phyloP scores from a whole-genome alignment of 2,329 filamentous ascomycete genomes.

The Hymenoscyphus repandus region DNA sequence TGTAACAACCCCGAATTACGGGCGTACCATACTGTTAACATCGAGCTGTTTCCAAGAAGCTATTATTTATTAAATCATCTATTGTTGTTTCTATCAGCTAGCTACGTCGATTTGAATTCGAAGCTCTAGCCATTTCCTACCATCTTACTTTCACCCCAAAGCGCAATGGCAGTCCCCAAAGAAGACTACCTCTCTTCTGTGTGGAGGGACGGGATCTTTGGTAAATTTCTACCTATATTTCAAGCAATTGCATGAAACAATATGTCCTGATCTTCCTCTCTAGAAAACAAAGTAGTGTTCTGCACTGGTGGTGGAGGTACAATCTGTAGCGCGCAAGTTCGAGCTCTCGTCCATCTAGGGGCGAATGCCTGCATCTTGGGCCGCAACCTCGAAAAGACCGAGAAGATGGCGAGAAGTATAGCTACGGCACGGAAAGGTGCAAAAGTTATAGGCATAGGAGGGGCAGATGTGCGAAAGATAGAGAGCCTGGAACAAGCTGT shows the following conservation, averaged over 20 bases:
- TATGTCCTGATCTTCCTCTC: neutral
- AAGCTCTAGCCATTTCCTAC: neutral
- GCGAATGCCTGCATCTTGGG: slow-evolving; percentile 93
- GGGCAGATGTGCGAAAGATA: slow-evolving; percentile 70
- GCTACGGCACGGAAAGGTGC: slow-evolving; percentile 71
- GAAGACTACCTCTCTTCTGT: slow-evolving; percentile 74
- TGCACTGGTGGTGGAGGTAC: slow-evolving; percentile 91
- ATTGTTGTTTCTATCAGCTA: too few species aligned
- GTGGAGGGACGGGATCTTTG: slow-evolving; percentile 85
- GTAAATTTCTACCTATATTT: slow-evolving; percentile 40
- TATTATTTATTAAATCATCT: too few species aligned
- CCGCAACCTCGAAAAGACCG: slow-evolving; percentile 83
- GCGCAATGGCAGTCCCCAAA: slow-evolving; percentile 46
- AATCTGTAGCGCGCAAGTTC: slow-evolving; percentile 91
- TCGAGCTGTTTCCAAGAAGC: too few species aligned
- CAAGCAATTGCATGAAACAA: slow-evolving; percentile 10
- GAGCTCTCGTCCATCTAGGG: slow-evolving; percentile 84
- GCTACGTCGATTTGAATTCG: neutral
- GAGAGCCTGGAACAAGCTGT: slow-evolving; percentile 68
- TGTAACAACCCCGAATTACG: too few species aligned
- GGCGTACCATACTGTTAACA: too few species aligned
- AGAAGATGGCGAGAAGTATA: slow-evolving; percentile 73
- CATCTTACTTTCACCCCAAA: neutral
- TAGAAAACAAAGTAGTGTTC: slow-evolving; percentile 84
- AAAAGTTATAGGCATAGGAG: slow-evolving; percentile 81